Percentiles rank a stretch among this genome's conserved stretches.
Conservation (phyloP, 371 early-diverging fungal genomes). For the Batkoa obscura region DNA sequence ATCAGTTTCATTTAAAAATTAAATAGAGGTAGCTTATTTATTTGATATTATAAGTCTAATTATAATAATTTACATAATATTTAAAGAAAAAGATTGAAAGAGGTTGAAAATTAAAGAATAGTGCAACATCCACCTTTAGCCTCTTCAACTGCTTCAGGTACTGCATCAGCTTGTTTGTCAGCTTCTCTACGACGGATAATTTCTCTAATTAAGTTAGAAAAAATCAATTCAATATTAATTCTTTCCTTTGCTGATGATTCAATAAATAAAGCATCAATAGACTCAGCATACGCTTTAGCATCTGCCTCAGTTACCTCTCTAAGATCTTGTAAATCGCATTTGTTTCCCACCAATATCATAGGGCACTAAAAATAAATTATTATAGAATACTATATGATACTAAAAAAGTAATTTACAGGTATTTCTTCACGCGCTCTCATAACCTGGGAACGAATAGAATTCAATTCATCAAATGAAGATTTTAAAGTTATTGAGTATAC, state of each 20-base stretch:
- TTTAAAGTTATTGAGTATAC: constrained; percentile 71
- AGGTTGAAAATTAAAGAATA: no score
- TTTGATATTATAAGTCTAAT: no score
- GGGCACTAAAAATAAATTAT: constrained; percentile 51
- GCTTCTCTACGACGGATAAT: no score
- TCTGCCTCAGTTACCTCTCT: constrained; percentile 49
- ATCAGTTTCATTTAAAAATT: no score
- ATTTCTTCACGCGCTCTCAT: constrained; percentile 58
- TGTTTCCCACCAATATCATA: constrained; percentile 70
- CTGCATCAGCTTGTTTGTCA: no score
- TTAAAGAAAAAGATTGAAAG: no score
- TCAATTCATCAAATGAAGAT: constrained; percentile 61
- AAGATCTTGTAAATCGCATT: constrained; percentile 66
- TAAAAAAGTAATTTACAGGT: constrained; percentile 26
- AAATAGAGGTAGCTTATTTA: no score
- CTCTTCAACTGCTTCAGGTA: no score
- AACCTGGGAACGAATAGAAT: constrained; percentile 58
- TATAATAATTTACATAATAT: no score
- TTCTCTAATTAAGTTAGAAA: constrained; percentile 35
- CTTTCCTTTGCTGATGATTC: constrained; percentile 72
- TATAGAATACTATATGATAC: not conserved
- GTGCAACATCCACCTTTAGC: no score
- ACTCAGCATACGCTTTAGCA: constrained; percentile 30
- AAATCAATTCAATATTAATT: constrained; percentile 61
- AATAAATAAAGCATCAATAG: constrained; percentile 57